phyloP scores from a whole-genome alignment of 208 protist species.

The Polymyxa betae region DNA sequence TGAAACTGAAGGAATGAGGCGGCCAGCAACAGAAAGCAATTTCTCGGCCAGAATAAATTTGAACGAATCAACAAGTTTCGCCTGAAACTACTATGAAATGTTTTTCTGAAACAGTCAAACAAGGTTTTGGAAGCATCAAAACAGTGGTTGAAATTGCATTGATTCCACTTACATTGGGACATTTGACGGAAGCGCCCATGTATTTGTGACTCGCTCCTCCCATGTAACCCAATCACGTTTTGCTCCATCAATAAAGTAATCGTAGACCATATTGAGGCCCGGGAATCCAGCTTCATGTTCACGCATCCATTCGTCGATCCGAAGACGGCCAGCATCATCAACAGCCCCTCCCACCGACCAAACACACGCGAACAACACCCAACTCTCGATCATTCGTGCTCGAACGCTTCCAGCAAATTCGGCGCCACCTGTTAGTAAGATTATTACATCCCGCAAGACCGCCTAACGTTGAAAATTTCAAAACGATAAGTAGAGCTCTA shows the following conservation, averaged over 20 bases:
- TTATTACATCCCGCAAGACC: too few species aligned
- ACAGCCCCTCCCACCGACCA: constrained; percentile 91
- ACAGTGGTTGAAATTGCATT: neutral
- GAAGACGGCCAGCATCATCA: constrained; percentile 85
- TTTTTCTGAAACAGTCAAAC: too few species aligned
- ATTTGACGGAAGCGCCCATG: constrained; percentile 80
- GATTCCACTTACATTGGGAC: constrained; percentile 82
- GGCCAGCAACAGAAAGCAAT: too few species aligned
- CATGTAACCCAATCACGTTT: constrained; percentile 86
- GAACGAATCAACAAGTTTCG: too few species aligned
- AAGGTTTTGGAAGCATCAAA: too few species aligned
- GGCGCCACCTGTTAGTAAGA: neutral
- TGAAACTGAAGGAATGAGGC: too few species aligned
- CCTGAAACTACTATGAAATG: too few species aligned
- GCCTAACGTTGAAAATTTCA: too few species aligned
- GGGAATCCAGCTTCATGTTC: constrained; percentile 92
- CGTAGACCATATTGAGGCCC: constrained; percentile 92
- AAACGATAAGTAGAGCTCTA: too few species aligned
- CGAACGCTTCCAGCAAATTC: constrained; percentile 71
- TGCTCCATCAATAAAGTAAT: constrained; percentile 91
- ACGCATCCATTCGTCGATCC: constrained; percentile 86
- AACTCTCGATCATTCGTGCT: constrained; percentile 85
- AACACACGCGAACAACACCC: constrained; percentile 91
- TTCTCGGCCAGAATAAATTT: too few species aligned
- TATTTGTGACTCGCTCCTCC: constrained; percentile 82